Base-by-base conservation (phyloP, 495 filamentous ascomycete genomes). In the Penicillium soppii region DNA sequence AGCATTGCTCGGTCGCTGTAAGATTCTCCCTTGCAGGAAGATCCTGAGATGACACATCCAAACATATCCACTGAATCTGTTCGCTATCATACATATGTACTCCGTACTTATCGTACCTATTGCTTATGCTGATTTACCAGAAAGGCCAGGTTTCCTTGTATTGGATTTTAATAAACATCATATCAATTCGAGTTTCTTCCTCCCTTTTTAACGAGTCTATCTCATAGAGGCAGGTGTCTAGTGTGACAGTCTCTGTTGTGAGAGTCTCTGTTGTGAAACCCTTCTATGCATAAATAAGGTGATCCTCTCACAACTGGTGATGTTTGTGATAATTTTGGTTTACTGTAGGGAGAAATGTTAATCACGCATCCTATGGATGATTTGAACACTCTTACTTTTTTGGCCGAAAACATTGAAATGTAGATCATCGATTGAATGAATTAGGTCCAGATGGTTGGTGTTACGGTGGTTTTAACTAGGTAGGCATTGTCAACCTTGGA, bases 231-330 rank as follows among this genome's bases (percentile, higher is more conserved):
- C 17, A 48, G 19, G 19, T 33, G 13, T 41, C 20, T 30, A 8
- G 26, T 40, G 17, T 32, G 47, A 49, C 37, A 32, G 27, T 23
- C 19, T 49, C 47, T 29, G 33, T 16, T 7, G 37, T 49, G 47
- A 12, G 41, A 49, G 27, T 23, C 19, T 49, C 47, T 29, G 33
- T 16, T 7, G 37, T 49, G 47, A 12, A 49, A 49, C 47, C 19
- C 19, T 17, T 22, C 1, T 19, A 17, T 49, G 36, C 36, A 32
- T 40, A 40, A 30, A 33, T 15, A 13, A 40, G 23, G 25, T 29
- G 23, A n/a, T 30, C 36, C 27, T 13, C 7, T 32, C 4, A n/a
- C 23, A 25, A 32, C 25, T 7, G n/a, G 2, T 49, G 23, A 30
- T 30, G 23, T 27, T 32, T 30, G 46, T 40, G 46, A 40, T 29